Base-by-base conservation (phyloP, 1,284 basidiomycete genomes). In the Fomitopsis schrenkii region DNA sequence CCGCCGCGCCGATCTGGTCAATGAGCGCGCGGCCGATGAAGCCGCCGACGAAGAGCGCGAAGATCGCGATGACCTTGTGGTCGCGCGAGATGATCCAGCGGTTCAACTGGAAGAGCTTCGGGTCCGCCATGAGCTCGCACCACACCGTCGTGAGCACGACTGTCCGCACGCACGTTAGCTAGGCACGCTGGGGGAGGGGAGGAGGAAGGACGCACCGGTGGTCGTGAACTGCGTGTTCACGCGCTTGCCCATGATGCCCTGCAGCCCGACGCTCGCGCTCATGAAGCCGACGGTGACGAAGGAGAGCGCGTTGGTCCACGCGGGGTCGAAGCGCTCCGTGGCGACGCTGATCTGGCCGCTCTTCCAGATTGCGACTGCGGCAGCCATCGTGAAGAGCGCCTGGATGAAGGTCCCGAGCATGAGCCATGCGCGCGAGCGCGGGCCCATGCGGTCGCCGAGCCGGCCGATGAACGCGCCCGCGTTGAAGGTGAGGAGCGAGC, bases 101-200 rank as follows among this genome's bases (percentile, higher is more conserved):
- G 45, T 79, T 78, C 50, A 85, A 52, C 38, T 74, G 76, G 79
- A 87, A 90, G 9, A 95, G 80, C 52, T 83, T 77, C 0, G 93
- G 91, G 71, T 94, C 91, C 56, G 87, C 86, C 79, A 91, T 82
- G 58, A 95, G 83, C 73, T 95, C 91, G 60, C 93, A 91, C 92
- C 92, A 95, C 22, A 92, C 86, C 8, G 91, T 93, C 6, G 90
- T 93, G 22, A 92, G 78, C 54, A 87, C 85, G 59, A 87, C 86
- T 84, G 35, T 17, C 6, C 40, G 28, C 19, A 10, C 22, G 57
- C 22, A 2, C 22, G 40, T 35, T 14, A 28, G 36, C 1, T 14
- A 55, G 33, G 33, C 22, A 22, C 22, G 22, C 22, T 22, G 14
- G 38, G 58, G 22, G 36, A 22, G 48, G 5, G 46, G 9, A 17